Evolutionary conservation across 257 asterid genomes (phyloP), one percentile per base, ranked within the genome.

Genomic region (Primulina tabacum): DNA sequence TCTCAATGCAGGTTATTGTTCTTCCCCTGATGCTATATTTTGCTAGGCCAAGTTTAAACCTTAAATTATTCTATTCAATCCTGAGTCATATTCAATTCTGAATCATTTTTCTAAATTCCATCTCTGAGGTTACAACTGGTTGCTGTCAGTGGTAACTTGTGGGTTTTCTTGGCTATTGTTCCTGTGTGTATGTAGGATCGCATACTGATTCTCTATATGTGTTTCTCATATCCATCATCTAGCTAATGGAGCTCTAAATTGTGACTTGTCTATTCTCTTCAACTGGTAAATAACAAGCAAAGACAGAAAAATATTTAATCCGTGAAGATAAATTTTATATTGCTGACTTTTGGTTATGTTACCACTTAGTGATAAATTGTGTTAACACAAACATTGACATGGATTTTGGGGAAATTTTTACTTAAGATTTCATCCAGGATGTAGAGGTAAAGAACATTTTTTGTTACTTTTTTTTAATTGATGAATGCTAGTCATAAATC

Each of bases 1-100:
- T 93, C 85, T 82, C 97, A n/a, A 86, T 93, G 98, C 98, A 93
- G 97, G 98, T 90, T 28, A 7, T 74, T 58, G 29, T 70, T 73
- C 52, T 64, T 75, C 38, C 50, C 64, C 20, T 69, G 40, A 29
- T 52, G 8, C 32, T 33, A 55, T 77, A 63, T 68, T 76, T 57
- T 20, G 66, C 61, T 60, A 59, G 57, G 9, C 37, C 14, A 32
- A 56, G 47, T 33, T 62, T 24, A 17, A 10, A 40, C 43, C 24
- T 55, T 9, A 26, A 40, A 47, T 28, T 24, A 63, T 38, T 70
- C 62, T 21, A 21, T 21, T 21, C 12, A 7, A 8, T 35, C 6
- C 52, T 71, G 70, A 66, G 62, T 67, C 55, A n/a, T 32, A 24
- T 68, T 20, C 12, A 7, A 8, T 35, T 8, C 52, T 71, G 70